Conservation (phyloP, 352 stramenopile species). For the Phytophthora palmivora region DNA sequence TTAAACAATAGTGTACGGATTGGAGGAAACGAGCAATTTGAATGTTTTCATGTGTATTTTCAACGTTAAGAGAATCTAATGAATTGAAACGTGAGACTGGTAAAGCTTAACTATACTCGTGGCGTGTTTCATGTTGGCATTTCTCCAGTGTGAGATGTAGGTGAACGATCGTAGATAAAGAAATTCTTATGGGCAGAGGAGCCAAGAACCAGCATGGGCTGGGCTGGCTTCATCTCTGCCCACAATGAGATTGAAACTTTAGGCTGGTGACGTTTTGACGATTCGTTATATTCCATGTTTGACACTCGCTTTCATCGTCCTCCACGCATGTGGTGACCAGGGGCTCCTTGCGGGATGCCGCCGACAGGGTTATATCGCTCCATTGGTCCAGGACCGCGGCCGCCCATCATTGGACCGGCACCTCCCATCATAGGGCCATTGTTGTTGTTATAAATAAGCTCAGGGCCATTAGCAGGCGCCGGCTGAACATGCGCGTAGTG, state of each 20-base stretch:
- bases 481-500: constrained; percentile 69
- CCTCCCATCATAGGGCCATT: constrained; percentile 45
- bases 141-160: background rate
- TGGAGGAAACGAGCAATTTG: too few species aligned
- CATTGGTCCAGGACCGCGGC: constrained; percentile 26
- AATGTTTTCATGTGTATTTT: background rate
- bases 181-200: constrained; percentile 17
- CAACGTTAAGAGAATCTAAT: background rate
- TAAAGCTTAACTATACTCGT: too few species aligned
- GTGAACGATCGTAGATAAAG: constrained; percentile 15
- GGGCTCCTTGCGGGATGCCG: constrained; percentile 52
- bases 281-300: constrained; percentile 30
- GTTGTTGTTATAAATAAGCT: constrained; percentile 68
- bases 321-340: constrained; percentile 56
- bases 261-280: constrained; percentile 35
- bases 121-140: too few species aligned
- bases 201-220: constrained; percentile 10
- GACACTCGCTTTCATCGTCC: constrained; percentile 46
- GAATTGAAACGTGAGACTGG: too few species aligned
- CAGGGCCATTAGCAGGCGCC: constrained; percentile 45
- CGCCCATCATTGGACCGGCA: constrained; percentile 30
- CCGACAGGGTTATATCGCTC: constrained; percentile 53
- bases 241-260: constrained; percentile 31
- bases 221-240: constrained; percentile 33
- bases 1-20: too few species aligned